These are phyloP conservation scores for Thyridium curvatum DNA, from an alignment of 2,329 filamentous ascomycete genomes.

Conservation along the genomic window DNA sequence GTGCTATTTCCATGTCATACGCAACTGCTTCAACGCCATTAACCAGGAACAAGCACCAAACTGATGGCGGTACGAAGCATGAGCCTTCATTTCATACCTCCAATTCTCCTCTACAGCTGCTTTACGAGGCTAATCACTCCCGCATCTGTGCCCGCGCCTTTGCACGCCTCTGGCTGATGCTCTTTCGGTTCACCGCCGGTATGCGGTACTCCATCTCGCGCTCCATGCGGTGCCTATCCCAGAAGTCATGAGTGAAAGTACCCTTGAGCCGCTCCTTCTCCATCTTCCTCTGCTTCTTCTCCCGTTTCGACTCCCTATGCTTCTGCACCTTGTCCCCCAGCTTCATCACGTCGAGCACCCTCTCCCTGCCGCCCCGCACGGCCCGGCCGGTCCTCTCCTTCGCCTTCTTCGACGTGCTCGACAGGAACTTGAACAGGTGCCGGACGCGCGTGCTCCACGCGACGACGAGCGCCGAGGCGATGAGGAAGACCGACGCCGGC, in stretches of 20 bases:
- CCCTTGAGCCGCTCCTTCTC: conserved; percentile 7
- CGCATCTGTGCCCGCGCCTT: conserved; percentile 1
- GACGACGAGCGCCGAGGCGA: conserved; percentile 42
- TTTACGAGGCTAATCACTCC: too few species aligned
- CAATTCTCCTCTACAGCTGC: too few species aligned
- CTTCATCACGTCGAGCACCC: conserved; percentile 12
- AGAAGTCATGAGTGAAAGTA: conserved; percentile 27
- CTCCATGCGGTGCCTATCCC: conserved; percentile 26
- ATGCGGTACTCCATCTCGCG: conserved; percentile 24
- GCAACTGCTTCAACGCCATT: too few species aligned
- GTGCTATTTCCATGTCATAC: too few species aligned
- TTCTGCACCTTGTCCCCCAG: conserved; percentile 9
- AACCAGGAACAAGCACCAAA: too few species aligned
- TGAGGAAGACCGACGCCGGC: conserved; percentile 39
- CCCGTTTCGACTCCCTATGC: conserved; percentile 11
- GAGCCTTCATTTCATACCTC: too few species aligned
- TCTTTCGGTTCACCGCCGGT: conserved; percentile 24
- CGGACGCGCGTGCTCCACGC: conserved; percentile 48
- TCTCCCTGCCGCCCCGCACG: conserved; percentile 16
- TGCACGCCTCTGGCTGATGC: neutral
- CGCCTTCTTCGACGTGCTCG: conserved; percentile 10
- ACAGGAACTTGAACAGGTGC: conserved; percentile 16
- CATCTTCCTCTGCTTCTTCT: conserved; percentile 18
- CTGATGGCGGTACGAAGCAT: too few species aligned
- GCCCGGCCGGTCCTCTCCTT: conserved; percentile 2